phyloP scores from a whole-genome alignment of 2,329 filamentous ascomycete genomes.

The Diaporthe caulivora region DNA sequence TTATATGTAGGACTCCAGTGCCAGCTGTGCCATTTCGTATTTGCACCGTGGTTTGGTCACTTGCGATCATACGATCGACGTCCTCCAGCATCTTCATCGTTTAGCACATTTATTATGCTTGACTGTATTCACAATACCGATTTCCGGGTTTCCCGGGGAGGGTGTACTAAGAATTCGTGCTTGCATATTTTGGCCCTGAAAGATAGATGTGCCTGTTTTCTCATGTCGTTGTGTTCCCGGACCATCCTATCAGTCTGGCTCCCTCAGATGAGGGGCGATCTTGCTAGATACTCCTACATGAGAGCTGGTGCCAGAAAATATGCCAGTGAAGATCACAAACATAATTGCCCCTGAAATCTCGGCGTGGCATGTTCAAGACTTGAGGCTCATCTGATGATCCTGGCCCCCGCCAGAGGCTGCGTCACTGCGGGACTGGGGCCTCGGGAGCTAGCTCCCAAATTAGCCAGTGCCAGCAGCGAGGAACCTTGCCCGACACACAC shows the following conservation, averaged over 20 bases:
- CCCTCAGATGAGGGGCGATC: not conserved
- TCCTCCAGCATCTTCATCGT: not conserved
- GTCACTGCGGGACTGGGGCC: slow-evolving; percentile 28
- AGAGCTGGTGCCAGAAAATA: not conserved
- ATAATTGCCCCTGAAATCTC: slow-evolving; percentile 21
- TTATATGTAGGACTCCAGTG: not conserved
- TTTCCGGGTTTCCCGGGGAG: not conserved
- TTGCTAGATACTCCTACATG: not conserved
- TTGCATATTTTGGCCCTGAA: not conserved
- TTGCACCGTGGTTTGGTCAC: not conserved
- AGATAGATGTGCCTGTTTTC: not conserved
- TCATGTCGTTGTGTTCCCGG: not conserved
- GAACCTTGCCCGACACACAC: slow-evolving; percentile 13
- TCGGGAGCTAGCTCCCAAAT: slow-evolving; percentile 28
- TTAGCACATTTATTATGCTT: too few species aligned
- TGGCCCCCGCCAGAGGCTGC: slow-evolving; percentile 7
- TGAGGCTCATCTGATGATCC: slow-evolving; percentile 28
- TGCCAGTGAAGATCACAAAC: not conserved
- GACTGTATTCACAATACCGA: too few species aligned
- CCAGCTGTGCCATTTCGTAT: not conserved
- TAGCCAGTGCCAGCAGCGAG: slow-evolving; percentile 9
- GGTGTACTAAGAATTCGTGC: not conserved
- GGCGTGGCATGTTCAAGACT: slow-evolving; percentile 26
- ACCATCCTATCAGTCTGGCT: not conserved
- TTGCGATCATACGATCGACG: not conserved